These are phyloP conservation scores for Nothopassalora personata DNA, from an alignment of 2,329 filamentous ascomycete genomes.

Conservation along the genomic window DNA sequence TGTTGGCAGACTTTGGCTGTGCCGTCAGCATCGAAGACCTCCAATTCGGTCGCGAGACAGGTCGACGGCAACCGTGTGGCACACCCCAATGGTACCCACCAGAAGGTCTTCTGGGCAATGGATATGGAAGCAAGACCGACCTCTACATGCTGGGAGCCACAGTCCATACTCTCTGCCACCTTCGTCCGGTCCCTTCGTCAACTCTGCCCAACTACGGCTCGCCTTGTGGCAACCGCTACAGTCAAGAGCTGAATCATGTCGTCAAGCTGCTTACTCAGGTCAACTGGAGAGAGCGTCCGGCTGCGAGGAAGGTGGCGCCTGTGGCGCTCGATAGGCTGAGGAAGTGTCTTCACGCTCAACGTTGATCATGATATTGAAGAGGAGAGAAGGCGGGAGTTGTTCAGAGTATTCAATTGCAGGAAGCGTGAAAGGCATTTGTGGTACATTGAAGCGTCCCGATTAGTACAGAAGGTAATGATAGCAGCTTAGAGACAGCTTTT, in stretches of 20 bases:
- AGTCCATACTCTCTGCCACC: conserved; percentile 6
- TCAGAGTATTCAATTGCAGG: too few species aligned
- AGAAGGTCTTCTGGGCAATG: conserved; percentile 6
- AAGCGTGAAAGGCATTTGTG: too few species aligned
- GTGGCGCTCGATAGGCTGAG: not conserved
- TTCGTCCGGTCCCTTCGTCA: not conserved
- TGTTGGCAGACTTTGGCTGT: conserved; percentile 23
- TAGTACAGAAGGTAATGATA: too few species aligned
- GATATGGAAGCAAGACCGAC: conserved; percentile 17
- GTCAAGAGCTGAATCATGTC: conserved; percentile 2
- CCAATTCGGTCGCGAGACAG: conserved; percentile 2
- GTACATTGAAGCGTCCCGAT: too few species aligned
- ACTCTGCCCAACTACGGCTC: not conserved
- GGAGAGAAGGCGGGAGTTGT: too few species aligned
- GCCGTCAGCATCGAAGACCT: conserved; percentile 11
- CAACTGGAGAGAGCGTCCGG: conserved; percentile 1
- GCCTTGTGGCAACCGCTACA: conserved; percentile 10
- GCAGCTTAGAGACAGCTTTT: too few species aligned
- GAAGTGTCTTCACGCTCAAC: not conserved
- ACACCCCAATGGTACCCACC: conserved; percentile 18
- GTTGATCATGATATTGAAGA: not conserved
- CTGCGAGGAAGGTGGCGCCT: conserved; percentile 10
- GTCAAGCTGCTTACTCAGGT: conserved; percentile 6
- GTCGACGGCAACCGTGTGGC: conserved; percentile 10
- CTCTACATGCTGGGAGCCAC: conserved; percentile 17